Base-by-base conservation (phyloP, 441 rosid genomes). In the Populus hybrid region DNA sequence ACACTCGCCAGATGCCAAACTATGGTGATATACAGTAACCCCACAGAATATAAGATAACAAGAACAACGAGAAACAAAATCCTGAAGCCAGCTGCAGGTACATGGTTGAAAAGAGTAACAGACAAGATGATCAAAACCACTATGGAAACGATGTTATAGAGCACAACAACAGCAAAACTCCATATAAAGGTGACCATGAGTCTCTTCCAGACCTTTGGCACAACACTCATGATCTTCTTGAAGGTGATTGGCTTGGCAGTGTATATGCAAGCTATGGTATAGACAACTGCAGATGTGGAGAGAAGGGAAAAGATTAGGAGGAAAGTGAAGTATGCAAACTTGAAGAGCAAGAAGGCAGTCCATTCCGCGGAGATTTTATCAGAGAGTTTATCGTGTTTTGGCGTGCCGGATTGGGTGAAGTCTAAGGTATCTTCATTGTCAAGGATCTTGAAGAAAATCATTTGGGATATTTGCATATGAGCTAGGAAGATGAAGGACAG, bases 401-500 rank as follows among this genome's bases (percentile, higher is more conserved):
- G 14, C 11, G 40, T 1, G 2, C 54, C 76, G 0, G 57, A 10
- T n/a, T 6, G 69, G 30, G 85, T 82, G 8, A 26, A 21, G 4
- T 67, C 79, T 1, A 77, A 78, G 10, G 72, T 7, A 9, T n/a
- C 42, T 77, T 75, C 6, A 67, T 81, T 8, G 75, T 12, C 38
- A 38, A 59, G 3, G 24, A 84, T 78, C 24, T 79, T 83, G 38
- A 32, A 10, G 24, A 71, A 67, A 73, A 87, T 66, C 20, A 83
- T 32, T n/a, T 80, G 36, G 6, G 88, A 80, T 26, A 89, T 28
- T 36, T 86, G 82, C 59, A 71, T 67, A 57, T 85, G 88, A 23
- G 84, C 81, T 3, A 89, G 81, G 84, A 80, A 82, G 80, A 84
- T 81, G 80, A 89, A 82, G n/a, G 88, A 78, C 1, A 86, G 87